phyloP scores from a whole-genome alignment of 495 filamentous ascomycete species.

The Niebla homalea region DNA sequence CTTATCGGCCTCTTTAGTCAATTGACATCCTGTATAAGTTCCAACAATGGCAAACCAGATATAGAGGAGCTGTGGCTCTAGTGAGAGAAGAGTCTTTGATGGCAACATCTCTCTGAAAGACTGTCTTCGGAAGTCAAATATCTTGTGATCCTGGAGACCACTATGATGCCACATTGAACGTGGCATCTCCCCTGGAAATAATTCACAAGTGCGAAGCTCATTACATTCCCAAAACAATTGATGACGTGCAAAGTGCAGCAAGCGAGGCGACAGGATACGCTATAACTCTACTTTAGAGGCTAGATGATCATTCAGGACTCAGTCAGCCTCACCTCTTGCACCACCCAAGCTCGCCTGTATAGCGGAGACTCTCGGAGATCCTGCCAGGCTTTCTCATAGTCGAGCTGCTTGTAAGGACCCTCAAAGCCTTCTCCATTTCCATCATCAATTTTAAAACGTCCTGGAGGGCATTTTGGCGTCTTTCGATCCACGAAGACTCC shows the following conservation, averaged over 20 bases:
- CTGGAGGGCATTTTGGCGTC: too few relatives aligned
- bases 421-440: neutral
- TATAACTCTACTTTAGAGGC: too few relatives aligned
- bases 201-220: neutral
- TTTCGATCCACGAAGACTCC: neutral
- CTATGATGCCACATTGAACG: neutral
- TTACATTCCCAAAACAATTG: conserved; percentile 7
- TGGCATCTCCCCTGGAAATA: neutral
- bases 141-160: too few relatives aligned
- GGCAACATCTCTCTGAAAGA: too few relatives aligned
- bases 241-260: neutral
- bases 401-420: neutral
- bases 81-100: neutral
- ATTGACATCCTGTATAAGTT: neutral
- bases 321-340: neutral
- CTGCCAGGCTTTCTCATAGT: neutral
- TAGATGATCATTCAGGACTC: too few relatives aligned
- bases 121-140: neutral
- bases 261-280: neutral
- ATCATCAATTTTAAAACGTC: neutral
- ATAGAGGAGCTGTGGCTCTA: neutral
- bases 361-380: neutral
- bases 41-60: neutral
- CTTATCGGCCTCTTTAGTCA: neutral
- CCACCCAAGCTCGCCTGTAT: neutral